A percentile compares a stretch with the other conserved stretches of the same genome.
These are phyloP conservation scores for Trichoderma sp. DNA, from an alignment of 2,329 filamentous ascomycete genomes.

Conservation along the genomic window DNA sequence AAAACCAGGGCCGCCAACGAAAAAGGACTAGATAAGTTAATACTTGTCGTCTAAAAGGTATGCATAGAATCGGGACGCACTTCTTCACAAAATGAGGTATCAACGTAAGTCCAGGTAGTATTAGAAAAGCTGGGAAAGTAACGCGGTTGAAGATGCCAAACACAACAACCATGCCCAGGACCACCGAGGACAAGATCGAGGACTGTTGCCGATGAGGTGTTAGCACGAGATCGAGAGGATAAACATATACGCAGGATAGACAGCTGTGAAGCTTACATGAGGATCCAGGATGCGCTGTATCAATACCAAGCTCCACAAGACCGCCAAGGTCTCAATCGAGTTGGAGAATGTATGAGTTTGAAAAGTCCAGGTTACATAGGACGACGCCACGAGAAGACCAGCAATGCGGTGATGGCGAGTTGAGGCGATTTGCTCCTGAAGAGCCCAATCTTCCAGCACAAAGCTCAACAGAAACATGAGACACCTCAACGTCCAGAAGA, in stretches of 20 bases:
- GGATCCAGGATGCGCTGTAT: slow-evolving; percentile 81
- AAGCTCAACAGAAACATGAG: slow-evolving; percentile 96
- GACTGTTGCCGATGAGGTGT: slow-evolving; percentile 61
- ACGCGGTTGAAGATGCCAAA: slow-evolving; percentile 95
- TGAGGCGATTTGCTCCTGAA: slow-evolving; percentile 83
- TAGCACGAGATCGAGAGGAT: slow-evolving; percentile 24
- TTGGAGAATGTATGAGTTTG: slow-evolving; percentile 99
- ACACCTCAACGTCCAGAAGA: slow-evolving; percentile 85
- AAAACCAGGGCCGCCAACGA: slow-evolving; percentile 62
- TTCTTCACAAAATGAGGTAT: slow-evolving; percentile 81
- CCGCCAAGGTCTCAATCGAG: slow-evolving; percentile 88
- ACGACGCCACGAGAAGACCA: slow-evolving; percentile 84
- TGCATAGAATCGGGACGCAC: slow-evolving; percentile 46
- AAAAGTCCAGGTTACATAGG: slow-evolving; percentile 98
- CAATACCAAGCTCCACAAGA: slow-evolving; percentile 90
- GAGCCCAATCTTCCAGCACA: slow-evolving; percentile 95
- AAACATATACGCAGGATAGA: background rate
- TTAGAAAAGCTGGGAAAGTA: slow-evolving; percentile 89
- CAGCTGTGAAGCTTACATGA: slow-evolving; percentile 54
- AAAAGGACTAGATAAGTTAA: slow-evolving; percentile 46
- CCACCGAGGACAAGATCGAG: slow-evolving; percentile 69
- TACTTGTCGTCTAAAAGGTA: background rate
- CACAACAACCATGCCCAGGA: slow-evolving; percentile 77
- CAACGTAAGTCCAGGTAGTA: slow-evolving; percentile 79
- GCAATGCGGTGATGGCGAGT: slow-evolving; percentile 70